Conservation (phyloP, 371 early-diverging fungal species). For the Haplosporangium sp. region DNA sequence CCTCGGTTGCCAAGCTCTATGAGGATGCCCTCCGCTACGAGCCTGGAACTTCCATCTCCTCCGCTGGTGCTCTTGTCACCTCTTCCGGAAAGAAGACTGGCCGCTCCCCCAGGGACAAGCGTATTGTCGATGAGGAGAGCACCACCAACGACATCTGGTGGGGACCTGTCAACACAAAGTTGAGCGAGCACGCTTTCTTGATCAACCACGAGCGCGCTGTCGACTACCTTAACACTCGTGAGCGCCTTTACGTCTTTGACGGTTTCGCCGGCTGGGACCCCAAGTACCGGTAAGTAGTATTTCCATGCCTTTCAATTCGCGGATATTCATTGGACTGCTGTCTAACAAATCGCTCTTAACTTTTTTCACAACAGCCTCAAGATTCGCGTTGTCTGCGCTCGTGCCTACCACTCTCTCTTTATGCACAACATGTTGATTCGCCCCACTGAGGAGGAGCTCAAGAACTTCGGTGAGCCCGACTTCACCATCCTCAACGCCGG, state of each 20-base stretch:
- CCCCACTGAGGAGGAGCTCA: constrained; percentile 89
- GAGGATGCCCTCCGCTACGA: constrained; percentile 94
- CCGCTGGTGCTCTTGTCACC: constrained; percentile 90
- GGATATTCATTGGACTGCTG: not conserved
- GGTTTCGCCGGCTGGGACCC: constrained; percentile 95
- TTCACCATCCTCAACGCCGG: constrained; percentile 97
- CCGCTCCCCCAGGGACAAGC: constrained; percentile 91
- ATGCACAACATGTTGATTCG: constrained; percentile 98
- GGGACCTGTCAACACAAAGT: constrained; percentile 95
- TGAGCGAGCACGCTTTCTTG: constrained; percentile 87
- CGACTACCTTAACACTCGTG: constrained; percentile 95
- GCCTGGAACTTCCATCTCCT: constrained; percentile 86
- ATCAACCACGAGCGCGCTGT: constrained; percentile 95
- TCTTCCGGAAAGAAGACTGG: constrained; percentile 92
- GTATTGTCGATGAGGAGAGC: constrained; percentile 90
- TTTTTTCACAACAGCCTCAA: constrained; percentile 66
- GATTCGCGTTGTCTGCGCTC: constrained; percentile 91
- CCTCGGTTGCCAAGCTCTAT: constrained; percentile 86
- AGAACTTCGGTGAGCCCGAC: constrained; percentile 90
- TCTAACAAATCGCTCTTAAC: not conserved
- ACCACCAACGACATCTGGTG: constrained; percentile 93
- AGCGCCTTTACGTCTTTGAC: constrained; percentile 94
- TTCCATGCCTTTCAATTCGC: not conserved
- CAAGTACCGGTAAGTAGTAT: constrained; percentile 75
- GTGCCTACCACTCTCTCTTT: constrained; percentile 95